These are phyloP conservation scores for Plenodomus lindquistii DNA, from an alignment of 2,329 filamentous ascomycete genomes.

Conservation along the genomic window DNA sequence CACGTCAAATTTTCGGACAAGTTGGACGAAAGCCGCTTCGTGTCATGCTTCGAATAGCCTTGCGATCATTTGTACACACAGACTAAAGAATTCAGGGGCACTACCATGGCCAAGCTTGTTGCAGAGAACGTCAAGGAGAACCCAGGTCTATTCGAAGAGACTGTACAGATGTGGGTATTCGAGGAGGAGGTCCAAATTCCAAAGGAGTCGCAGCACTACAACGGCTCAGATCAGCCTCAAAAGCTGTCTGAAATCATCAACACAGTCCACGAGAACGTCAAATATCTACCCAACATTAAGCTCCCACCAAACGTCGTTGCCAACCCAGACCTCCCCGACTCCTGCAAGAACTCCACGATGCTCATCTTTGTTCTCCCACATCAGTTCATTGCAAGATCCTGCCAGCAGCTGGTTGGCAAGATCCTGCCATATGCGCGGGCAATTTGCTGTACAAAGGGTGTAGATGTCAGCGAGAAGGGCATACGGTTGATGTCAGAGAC, in stretches of 20 bases:
- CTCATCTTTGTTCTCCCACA: slow-evolving; percentile 96
- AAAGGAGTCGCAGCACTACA: slow-evolving; percentile 73
- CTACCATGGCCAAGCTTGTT: slow-evolving; percentile 94
- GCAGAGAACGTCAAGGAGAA: slow-evolving; percentile 86
- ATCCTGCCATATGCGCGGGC: slow-evolving; percentile 90
- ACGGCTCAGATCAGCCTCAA: slow-evolving; percentile 66
- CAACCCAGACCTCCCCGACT: slow-evolving; percentile 77
- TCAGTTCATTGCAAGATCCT: slow-evolving; percentile 90
- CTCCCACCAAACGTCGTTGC: slow-evolving; percentile 83
- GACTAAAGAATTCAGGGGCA: slow-evolving; percentile 68
- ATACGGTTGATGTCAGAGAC: slow-evolving; percentile 92
- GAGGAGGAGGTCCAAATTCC: slow-evolving; percentile 84
- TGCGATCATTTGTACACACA: background rate
- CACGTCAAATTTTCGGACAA: background rate
- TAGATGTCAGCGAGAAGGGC: slow-evolving; percentile 84
- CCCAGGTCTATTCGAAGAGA: slow-evolving; percentile 78
- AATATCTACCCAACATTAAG: slow-evolving; percentile 88
- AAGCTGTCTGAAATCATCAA: slow-evolving; percentile 95
- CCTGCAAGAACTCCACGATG: slow-evolving; percentile 82
- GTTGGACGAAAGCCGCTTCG: background rate
- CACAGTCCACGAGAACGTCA: slow-evolving; percentile 90
- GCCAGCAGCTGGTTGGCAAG: slow-evolving; percentile 80
- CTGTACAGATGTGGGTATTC: slow-evolving; percentile 99
- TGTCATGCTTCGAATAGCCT: background rate
- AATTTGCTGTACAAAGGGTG: slow-evolving; percentile 97